Base-by-base conservation (phyloP, 2,329 filamentous ascomycete species). In the Fusarium pininemorale region DNA sequence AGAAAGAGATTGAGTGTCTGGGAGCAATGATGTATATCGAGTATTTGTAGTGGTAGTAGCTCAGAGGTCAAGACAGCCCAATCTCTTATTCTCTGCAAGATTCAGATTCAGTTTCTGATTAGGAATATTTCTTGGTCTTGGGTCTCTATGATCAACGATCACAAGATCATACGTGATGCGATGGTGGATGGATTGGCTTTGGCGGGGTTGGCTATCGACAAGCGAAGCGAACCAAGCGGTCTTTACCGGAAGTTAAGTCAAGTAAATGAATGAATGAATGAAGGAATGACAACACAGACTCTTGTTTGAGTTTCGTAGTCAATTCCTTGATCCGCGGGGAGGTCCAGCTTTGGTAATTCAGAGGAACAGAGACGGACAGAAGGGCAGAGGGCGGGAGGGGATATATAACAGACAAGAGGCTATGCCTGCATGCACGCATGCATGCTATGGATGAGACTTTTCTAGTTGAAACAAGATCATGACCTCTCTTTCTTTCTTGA, bases 141-240 rank as follows among this genome's bases (percentile, higher is more conserved):
- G 41, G 45, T 32, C 22, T 48, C 22, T 48, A 57, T 68, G 65
- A 68, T 61, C 63, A 67, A 54, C 32, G 35, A 41, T 68, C 61
- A 57, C 47, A 39, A 47, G 41, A 59, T 32, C 26, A 41, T 62
- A 47, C n/a, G 44, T 53, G 66, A 55, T 53, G 41, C 53, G 66
- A 55, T 44, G 37, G 55, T 63, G 70, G 61, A 74, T 63, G 70
- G 61, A 74, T 67, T 65, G 67, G 42, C 45, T 71, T 59, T 69
- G 63, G 57, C 48, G 58, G 63, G 64, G 70, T 35, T 68, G 66
- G 64, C 51, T 73, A 73, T 68, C 53, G 30, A 73, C 60, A 57
- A 58, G 55, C 55, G 55, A 58, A 58, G 30, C 41, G 24, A 58
- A 51, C n/a, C 48, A 51, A 26, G 54, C 62, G 55, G 62, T 53